Evolutionary conservation across 345 rosid species (phyloP).

Genomic region (Corchorus capsularis): DNA sequence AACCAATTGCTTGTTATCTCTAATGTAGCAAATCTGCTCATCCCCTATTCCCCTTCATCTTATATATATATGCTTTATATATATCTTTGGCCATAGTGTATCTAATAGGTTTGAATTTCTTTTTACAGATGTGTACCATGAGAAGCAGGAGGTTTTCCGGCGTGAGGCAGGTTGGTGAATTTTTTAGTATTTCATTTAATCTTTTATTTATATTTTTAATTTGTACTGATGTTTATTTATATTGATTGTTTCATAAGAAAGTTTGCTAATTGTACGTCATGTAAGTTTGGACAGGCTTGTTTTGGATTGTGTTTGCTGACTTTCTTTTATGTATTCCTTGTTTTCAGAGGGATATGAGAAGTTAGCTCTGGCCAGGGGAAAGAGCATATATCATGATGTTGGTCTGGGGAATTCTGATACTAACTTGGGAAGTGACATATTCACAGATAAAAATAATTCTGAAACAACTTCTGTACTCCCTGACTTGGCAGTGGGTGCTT

Average conservation of each 20-base stretch:
- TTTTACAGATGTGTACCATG: conserved; percentile 82
- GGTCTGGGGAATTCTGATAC: conserved; percentile 24
- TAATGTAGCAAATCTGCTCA: conserved; percentile 10
- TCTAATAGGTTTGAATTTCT: conserved; percentile 22
- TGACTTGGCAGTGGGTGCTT: conserved; percentile 27
- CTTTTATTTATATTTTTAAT: background rate
- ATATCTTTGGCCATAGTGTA: background rate
- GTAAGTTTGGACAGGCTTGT: background rate
- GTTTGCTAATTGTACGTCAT: background rate
- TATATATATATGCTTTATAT: background rate
- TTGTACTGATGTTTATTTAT: background rate
- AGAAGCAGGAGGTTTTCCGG: conserved; percentile 70
- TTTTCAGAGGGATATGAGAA: conserved; percentile 82
- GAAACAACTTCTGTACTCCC: conserved; percentile 26
- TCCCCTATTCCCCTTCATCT: conserved; percentile 11
- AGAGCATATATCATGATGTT: conserved; percentile 26
- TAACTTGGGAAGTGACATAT: conserved; percentile 24
- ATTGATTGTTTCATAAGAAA: conserved; percentile 9
- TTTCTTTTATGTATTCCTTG: too few species aligned
- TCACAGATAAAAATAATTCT: conserved; percentile 24
- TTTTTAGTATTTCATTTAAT: background rate
- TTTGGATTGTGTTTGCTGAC: background rate
- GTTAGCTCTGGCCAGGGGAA: conserved; percentile 58
- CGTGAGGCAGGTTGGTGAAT: conserved; percentile 83
- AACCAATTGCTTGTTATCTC: background rate